Conservation (phyloP, 208 protist genomes). For the Herpetomonas muscarum region DNA sequence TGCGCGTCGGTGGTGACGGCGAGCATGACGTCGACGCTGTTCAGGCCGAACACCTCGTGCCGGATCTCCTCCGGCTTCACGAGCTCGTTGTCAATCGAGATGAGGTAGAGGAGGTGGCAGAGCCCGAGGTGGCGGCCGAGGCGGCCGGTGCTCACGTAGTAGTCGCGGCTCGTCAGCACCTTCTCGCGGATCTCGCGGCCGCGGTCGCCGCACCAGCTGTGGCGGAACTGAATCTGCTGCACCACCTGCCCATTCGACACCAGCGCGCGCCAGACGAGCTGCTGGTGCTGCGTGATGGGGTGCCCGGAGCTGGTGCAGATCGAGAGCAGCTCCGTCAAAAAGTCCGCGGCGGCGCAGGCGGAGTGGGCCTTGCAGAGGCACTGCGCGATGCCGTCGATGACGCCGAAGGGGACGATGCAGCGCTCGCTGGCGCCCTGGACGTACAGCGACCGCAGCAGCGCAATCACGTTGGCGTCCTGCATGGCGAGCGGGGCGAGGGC, state of each 20-base stretch:
- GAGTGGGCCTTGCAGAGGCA: constrained; percentile 21
- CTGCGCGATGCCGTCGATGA: constrained; percentile 24
- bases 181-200: constrained; percentile 28
- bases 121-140: constrained; percentile 26
- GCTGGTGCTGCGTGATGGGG: constrained; percentile 25
- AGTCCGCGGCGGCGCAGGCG: constrained; percentile 13
- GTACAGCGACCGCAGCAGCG: constrained; percentile 29
- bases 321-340: constrained; percentile 30
- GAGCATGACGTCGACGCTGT: constrained; percentile 35
- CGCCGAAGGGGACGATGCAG: constrained; percentile 8
- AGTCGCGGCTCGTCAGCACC: constrained; percentile 27
- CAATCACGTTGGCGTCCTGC: constrained; percentile 27
- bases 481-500: constrained; percentile 23
- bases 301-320: constrained; percentile 6
- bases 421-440: constrained; percentile 8
- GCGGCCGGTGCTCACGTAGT: constrained; percentile 28
- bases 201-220: constrained; percentile 32
- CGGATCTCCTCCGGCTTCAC: constrained; percentile 46
- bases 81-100: constrained; percentile 36
- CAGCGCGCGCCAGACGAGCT: constrained; percentile 23
- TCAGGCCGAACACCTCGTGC: constrained; percentile 38
- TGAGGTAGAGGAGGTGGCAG: constrained; percentile 28
- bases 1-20: constrained; percentile 26
- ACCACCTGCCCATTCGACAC: constrained; percentile 11
- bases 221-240: constrained; percentile 24